Percentiles rank a stretch among this genome's conserved stretches.
phyloP scores from a whole-genome alignment of 768 basidiomycete species.

The Boletus edulis region DNA sequence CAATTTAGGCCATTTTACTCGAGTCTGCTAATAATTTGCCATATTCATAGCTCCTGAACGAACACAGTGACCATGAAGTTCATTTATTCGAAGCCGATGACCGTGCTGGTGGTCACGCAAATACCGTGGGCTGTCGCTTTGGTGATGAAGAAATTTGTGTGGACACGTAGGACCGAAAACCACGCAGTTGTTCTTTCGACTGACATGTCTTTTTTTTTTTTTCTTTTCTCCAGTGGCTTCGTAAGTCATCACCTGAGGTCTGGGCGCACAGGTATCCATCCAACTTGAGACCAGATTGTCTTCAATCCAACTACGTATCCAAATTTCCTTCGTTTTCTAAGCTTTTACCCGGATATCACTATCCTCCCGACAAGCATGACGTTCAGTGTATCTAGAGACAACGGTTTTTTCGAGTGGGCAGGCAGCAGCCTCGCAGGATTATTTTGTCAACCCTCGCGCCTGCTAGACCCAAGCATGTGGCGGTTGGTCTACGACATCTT shows the following conservation, averaged over 20 bases:
- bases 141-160: conserved; percentile 49
- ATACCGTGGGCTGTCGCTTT: conserved; percentile 59
- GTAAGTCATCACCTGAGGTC: conserved; percentile 31
- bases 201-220: neutral
- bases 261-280: neutral
- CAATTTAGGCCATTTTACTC: too few relatives aligned
- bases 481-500: conserved; percentile 68
- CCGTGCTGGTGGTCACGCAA: conserved; percentile 73
- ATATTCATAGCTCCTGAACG: conserved; percentile 57
- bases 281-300: conserved; percentile 50
- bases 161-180: conserved; percentile 57
- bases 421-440: conserved; percentile 57
- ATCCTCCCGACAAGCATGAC: conserved; percentile 71
- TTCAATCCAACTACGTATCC: conserved; percentile 77
- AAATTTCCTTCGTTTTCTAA: conserved; percentile 72
- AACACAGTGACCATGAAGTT: conserved; percentile 70
- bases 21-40: neutral
- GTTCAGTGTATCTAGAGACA: conserved; percentile 71
- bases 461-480: conserved; percentile 68
- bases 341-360: conserved; percentile 42
- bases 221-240: conserved; percentile 45
- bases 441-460: conserved; percentile 63
- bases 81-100: conserved; percentile 69
- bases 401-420: conserved; percentile 66
- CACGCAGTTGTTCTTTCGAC: neutral